Conservation (phyloP, 2,329 filamentous ascomycete species). For the Magnaporthiopsis incrustans region DNA sequence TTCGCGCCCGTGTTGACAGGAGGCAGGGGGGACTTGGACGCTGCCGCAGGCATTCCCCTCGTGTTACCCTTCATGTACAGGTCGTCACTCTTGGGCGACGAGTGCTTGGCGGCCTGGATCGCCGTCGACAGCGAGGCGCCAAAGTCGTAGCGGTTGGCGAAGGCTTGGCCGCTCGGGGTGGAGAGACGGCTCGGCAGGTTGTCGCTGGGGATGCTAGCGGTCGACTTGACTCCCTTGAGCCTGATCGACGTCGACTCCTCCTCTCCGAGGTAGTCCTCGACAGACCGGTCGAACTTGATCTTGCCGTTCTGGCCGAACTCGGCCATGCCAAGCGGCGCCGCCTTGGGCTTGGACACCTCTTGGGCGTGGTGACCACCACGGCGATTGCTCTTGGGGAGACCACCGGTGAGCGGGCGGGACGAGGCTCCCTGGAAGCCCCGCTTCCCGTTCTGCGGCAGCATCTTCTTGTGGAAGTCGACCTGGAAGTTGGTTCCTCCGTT, state of each 20-base stretch:
- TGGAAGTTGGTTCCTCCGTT: conserved; percentile 84
- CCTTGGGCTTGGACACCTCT: conserved; percentile 26
- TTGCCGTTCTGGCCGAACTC: conserved; percentile 61
- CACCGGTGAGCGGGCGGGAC: conserved; percentile 39
- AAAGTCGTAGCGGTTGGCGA: conserved; percentile 94
- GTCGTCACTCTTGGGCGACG: conserved; percentile 31
- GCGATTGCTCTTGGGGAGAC: conserved; percentile 60
- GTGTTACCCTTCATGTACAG: conserved; percentile 48
- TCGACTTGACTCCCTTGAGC: conserved; percentile 62
- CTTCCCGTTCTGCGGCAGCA: conserved; percentile 53
- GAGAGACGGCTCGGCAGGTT: conserved; percentile 44
- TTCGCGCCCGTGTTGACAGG: neutral
- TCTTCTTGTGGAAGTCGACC: conserved; percentile 82
- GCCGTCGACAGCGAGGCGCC: conserved; percentile 82
- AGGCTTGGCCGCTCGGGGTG: conserved; percentile 60
- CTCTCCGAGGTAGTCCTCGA: conserved; percentile 58
- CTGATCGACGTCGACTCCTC: conserved; percentile 55
- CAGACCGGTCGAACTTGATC: conserved; percentile 50
- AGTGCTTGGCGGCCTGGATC: conserved; percentile 64
- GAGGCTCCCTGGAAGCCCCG: conserved; percentile 40
- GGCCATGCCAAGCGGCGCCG: conserved; percentile 44
- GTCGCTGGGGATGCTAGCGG: conserved; percentile 54
- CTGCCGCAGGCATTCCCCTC: conserved; percentile 20
- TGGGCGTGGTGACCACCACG: conserved; percentile 20
- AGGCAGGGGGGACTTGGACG: conserved; percentile 6